Base-by-base conservation (phyloP, 2,329 filamentous ascomycete species). In the Diplodia mutila region DNA sequence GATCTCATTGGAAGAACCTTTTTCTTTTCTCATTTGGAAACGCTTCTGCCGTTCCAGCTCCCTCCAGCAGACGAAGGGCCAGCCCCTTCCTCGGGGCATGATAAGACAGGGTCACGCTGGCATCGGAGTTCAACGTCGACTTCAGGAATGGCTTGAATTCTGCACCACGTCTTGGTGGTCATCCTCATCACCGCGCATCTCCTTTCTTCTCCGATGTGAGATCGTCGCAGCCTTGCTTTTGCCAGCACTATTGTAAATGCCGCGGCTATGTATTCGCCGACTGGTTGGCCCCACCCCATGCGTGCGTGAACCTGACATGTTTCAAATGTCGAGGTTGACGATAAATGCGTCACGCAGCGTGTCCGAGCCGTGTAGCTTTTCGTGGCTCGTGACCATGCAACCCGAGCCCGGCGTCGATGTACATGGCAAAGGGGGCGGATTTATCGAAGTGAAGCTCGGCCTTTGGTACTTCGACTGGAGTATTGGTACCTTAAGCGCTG, bases 191-290 rank as follows among this genome's bases (percentile, higher is more conserved):
- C 21, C 21, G 25, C 8, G 14, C 18, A 61, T 48, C 39, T 8
- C 21, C 37, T 48, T 11, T 21, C 16, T 14, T 27, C 23, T 54
- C 27, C 23, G 42, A 46, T n/a, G 9, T 18, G 25, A 32, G 57
- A 61, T 61, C 39, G 39, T 3, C 57, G 27, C n/a, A 42, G 55
- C 32, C 37, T 61, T 61, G 23, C 42, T 32, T 61, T 32, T 49
- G n/a, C 12, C 42, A 61, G 25, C 6, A 27, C 18, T 8, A 9
- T 37, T 37, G 34, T 11, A 21, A 48, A 49, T 49, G 37, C 57
- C 42, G 57, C n/a, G 37, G 25, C 32, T 61, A 23, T 46, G 32
- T 61, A 49, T 46, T 49, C 57, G 42, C 57, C 42, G 57, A 48
- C n/a, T 23, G 27, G 52, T 18, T 21, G 21, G 39, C 34, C 37